Evolutionary conservation across 148 eudicot genomes (phyloP).

Genomic region (Vaccinium darrowii): DNA sequence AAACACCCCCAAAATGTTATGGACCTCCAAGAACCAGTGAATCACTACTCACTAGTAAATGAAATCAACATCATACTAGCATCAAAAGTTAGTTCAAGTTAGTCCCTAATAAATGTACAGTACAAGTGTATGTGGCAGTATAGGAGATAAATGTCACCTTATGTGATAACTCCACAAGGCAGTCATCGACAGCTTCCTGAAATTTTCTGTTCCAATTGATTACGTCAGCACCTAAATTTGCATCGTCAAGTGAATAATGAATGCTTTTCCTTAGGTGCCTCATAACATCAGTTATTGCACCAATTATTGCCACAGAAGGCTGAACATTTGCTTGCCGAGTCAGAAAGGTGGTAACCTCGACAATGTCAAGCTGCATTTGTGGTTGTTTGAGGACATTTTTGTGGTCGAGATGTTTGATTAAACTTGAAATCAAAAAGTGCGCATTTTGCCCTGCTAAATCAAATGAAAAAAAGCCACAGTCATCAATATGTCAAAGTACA

Average conservation of each 20-base stretch:
- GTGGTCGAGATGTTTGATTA: constrained; percentile 95
- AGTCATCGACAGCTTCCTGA: constrained; percentile 69
- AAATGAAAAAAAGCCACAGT: constrained; percentile 14
- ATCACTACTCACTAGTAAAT: not conserved
- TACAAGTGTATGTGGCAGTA: not conserved
- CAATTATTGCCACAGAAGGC: constrained; percentile 72
- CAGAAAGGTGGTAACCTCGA: constrained; percentile 68
- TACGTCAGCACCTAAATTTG: constrained; percentile 59
- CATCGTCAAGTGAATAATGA: constrained; percentile 71
- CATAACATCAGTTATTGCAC: constrained; percentile 83
- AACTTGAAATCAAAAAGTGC: constrained; percentile 69
- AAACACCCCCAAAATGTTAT: not conserved
- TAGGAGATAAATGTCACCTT: constrained; percentile 44
- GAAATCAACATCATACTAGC: constrained; percentile 1
- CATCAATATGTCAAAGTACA: constrained; percentile 2
- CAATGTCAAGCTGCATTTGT: constrained; percentile 81
- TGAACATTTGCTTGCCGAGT: constrained; percentile 62
- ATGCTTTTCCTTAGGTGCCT: constrained; percentile 94
- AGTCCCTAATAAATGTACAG: not conserved
- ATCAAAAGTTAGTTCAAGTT: not conserved
- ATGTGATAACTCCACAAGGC: constrained; percentile 63
- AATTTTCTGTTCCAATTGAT: constrained; percentile 69
- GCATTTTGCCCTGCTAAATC: constrained; percentile 68
- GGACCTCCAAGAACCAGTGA: not conserved
- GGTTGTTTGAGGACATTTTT: constrained; percentile 84